Evolutionary conservation across 805 yeast genomes (phyloP), one percentile per base, ranked within the genome.

Genomic region (Yamadazyma phyllophila): DNA sequence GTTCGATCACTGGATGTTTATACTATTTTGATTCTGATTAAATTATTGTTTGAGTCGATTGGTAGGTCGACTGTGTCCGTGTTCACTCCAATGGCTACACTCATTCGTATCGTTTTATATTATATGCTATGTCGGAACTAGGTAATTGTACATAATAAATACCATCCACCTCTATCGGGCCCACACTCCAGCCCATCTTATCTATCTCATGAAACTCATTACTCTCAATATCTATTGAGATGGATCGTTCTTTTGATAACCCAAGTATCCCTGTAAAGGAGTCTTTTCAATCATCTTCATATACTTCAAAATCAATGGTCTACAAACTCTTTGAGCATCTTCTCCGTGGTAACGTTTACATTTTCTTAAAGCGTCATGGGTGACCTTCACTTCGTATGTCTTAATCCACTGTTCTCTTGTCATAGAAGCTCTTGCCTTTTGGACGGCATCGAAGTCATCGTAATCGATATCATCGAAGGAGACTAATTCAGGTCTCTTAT

Each of bases 231-330:
- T 20, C 24, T 39, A 60, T 48, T 86, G 85, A 31, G 87, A 73
- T 37, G 92, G 94, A 61, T 87, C 96, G 68, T 87, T 87, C 77
- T 88, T 84, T 71, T 88, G 95, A 71, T 87, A 86, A n/a, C 89
- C 92, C 60, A 82, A 70, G 68, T 76, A 86, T 36, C 96, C 96
- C 55, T 80, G 77, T 49, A 84, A 76, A 55, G 81, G 78, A 55
- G 84, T 78, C 41, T 76, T 67, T 46, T 88, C 91, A 46, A 87
- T 72, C 86, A 88, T 74, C 56, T 83, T 86, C 72, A 88, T 69
- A 64, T 88, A 87, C 69, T 73, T 80, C 68, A 85, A 83, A 26
- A 90, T 85, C 57, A 88, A 71, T 39, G 86, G 87, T 65, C 83
- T 80, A 70, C 96, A 88, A 65, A 85, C 88, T 69, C 86, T 90